A percentile compares a stretch with the other conserved stretches of the same genome.
Evolutionary conservation across 1,284 basidiomycete genomes (phyloP).

Genomic region (Rugosomyces carneus): DNA sequence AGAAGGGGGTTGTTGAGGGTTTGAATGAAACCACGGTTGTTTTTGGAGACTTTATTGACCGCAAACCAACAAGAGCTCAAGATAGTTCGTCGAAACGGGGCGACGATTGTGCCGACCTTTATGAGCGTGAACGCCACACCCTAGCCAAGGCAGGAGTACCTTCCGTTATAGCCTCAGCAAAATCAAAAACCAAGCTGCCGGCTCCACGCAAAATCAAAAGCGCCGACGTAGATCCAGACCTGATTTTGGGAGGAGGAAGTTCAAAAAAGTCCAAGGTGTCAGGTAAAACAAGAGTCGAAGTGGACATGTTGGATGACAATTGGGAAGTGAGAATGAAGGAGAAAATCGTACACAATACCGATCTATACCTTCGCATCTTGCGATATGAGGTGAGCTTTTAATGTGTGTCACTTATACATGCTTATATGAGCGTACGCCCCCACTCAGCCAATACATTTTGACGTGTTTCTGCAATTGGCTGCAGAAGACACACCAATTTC

Average conservation of each 20-base stretch:
- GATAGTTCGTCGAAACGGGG: background rate
- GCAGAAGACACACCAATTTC: constrained; percentile 24
- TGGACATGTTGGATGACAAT: constrained; percentile 24
- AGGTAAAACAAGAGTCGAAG: constrained; percentile 10
- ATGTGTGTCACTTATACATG: too few relatives aligned
- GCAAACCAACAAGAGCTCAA: background rate
- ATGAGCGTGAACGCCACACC: background rate
- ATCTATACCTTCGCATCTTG: constrained; percentile 48
- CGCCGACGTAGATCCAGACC: background rate
- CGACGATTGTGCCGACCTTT: background rate
- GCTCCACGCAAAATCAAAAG: constrained; percentile 1
- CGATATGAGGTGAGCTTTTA: constrained; percentile 49
- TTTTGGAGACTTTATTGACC: background rate
- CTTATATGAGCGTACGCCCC: background rate
- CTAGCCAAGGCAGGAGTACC: background rate
- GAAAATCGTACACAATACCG: constrained; percentile 38
- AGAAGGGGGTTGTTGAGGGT: background rate
- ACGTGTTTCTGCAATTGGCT: constrained; percentile 41
- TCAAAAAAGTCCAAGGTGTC: background rate
- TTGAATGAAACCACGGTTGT: background rate
- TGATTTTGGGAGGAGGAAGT: background rate
- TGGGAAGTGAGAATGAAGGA: constrained; percentile 36
- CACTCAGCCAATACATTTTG: constrained; percentile 52
- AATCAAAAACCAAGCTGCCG: background rate
- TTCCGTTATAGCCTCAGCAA: background rate